Conservation (phyloP, 345 rosid species). For the Corymbia maculata region DNA sequence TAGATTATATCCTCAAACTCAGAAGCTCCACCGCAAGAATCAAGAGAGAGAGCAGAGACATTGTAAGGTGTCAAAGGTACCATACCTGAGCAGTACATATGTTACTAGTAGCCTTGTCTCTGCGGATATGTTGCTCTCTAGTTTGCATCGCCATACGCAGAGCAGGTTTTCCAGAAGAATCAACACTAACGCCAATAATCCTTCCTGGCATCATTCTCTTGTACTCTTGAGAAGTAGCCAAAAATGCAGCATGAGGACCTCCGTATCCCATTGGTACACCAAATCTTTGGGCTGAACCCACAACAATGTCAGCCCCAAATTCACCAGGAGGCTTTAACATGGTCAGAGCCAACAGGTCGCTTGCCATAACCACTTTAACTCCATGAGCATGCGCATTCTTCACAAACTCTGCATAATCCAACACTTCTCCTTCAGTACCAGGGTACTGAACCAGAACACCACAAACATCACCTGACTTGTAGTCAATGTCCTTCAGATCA, state of each 20-base stretch:
- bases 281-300: slow-evolving; percentile 96
- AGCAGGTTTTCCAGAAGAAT: slow-evolving; percentile 86
- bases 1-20: not conserved
- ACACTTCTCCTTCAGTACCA: slow-evolving; percentile 85
- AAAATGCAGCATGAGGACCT: slow-evolving; percentile 96
- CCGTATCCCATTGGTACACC: slow-evolving; percentile 99
- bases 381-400: slow-evolving; percentile 91
- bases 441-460: slow-evolving; percentile 98
- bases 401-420: slow-evolving; percentile 80
- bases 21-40: not conserved
- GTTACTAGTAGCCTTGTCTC: slow-evolving; percentile 99
- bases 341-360: slow-evolving; percentile 87
- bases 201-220: slow-evolving; percentile 99
- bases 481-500: slow-evolving; percentile 78
- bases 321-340: slow-evolving; percentile 97
- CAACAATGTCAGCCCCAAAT: slow-evolving; percentile 84
- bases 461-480: slow-evolving; percentile 78
- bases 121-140: slow-evolving; percentile 95
- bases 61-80: not conserved
- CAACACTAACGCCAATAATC: slow-evolving; percentile 92
- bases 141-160: slow-evolving; percentile 99
- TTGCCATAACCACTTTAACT: slow-evolving; percentile 94
- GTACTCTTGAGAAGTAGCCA: slow-evolving; percentile 98
- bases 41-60: not conserved
- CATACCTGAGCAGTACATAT: slow-evolving; percentile 98